Conservation (phyloP, 2,329 filamentous ascomycete species). For the Elsinoe necatrix region DNA sequence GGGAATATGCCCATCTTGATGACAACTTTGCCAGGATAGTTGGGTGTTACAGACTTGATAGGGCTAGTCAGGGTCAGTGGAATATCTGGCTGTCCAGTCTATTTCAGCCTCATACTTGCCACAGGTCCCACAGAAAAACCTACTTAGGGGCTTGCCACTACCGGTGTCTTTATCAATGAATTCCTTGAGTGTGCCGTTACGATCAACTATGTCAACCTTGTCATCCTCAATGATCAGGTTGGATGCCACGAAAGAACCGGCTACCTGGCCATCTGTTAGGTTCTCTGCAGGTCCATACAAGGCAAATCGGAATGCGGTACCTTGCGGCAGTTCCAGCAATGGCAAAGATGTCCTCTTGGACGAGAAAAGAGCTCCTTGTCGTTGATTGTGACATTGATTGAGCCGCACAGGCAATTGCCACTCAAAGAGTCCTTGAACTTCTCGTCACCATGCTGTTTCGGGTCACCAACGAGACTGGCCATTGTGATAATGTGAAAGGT, state of each 20-base stretch:
- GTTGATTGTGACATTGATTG: constrained; percentile 41
- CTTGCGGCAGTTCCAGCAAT: constrained; percentile 46
- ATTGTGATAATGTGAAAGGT: constrained; percentile 19
- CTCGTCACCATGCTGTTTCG: constrained; percentile 30
- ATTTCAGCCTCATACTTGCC: constrained; percentile 34
- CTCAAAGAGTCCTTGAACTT: constrained; percentile 30
- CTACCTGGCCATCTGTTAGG: constrained; percentile 14
- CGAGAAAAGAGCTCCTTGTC: constrained; percentile 41
- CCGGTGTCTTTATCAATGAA: constrained; percentile 39
- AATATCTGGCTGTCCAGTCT: not conserved
- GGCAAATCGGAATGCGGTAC: constrained; percentile 19
- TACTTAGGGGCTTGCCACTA: constrained; percentile 39
- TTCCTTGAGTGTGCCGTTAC: constrained; percentile 37
- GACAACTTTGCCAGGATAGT: constrained; percentile 37
- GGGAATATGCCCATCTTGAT: constrained; percentile 46
- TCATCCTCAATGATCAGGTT: constrained; percentile 37
- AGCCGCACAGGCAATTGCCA: constrained; percentile 40
- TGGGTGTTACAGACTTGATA: constrained; percentile 38
- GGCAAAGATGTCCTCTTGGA: constrained; percentile 41
- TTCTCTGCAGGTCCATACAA: not conserved
- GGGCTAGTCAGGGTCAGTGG: constrained; percentile 30
- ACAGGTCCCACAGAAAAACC: constrained; percentile 40
- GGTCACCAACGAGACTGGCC: constrained; percentile 32
- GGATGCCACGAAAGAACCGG: constrained; percentile 36
- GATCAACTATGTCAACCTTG: constrained; percentile 40